Base-by-base conservation (phyloP, 2,329 filamentous ascomycete genomes). In the Colletotrichum theobromicola region DNA sequence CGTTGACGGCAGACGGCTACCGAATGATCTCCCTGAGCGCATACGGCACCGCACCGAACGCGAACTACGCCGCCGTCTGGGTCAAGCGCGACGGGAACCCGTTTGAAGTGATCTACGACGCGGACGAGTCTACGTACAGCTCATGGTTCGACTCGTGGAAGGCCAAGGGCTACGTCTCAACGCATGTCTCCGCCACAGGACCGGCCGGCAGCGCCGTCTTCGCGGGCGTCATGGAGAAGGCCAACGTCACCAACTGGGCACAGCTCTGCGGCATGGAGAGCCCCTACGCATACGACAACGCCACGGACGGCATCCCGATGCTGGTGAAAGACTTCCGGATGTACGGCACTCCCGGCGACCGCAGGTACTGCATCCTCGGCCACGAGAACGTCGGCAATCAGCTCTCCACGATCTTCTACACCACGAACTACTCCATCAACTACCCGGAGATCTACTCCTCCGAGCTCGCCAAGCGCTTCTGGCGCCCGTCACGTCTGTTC, bases 151-250 rank as follows among this genome's bases (percentile, higher is more conserved):
- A 42, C 42, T 61, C 55, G 35, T 70, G 74, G 65, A 70, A 64
- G n/a, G n/a, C 46, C 9, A 62, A 21, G 21, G 76, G 73, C 34
- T 77, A 77, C 30, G 74, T 71, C 10, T 72, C 73, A 6, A 77
- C 67, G 18, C 74, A 72, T 3, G 62, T 77, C 34, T 67, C 76
- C 10, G 76, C 70, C 15, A 61, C 67, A 13, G 76, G 76, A 32
- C 60, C 70, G 24, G 67, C 70, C 13, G 55, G 53, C 30, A 42
- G 46, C 5, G 73, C 76, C 16, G 34, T 69, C 13, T 77, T 76
- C 15, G 53, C 76, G 15, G 76, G 73, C 15, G 65, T 77, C 70
- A 74, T 77, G 75, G 76, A 77, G 64, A 68, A 76, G 63, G 65
- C 50, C 26, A 60, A 76, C 18, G 26, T 62, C 18, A 57, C 46